Evolutionary conservation across 352 stramenopile species (phyloP), one percentile per base, ranked within the genome.

Genomic region (Pythium apleroticum): DNA sequence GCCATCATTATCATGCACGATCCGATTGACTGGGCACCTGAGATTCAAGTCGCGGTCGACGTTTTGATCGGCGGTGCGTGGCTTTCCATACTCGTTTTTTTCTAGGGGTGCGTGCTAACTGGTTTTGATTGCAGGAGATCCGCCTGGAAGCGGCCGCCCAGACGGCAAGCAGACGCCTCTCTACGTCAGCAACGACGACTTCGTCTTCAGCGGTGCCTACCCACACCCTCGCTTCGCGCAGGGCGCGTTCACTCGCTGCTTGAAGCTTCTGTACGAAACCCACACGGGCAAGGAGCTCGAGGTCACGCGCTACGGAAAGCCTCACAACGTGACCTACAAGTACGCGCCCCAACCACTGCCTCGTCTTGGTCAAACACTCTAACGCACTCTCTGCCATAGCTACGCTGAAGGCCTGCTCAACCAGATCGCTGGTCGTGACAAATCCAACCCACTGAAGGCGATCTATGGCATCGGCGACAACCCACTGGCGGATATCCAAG

Each of bases 401-500:
- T 94, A 81, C 55, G 86, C 84, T 0, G 73, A 95, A 58, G 58
- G 68, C n/a, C 76, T 92, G 20, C 66, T 93, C 15, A 86, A 91
- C 62, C 66, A 74, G 45, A 83, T 88, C 41, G 73, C 81, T 3
- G 73, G 68, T 9, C 68, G 74, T 24, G 57, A 69, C 27, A 54
- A 69, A 37, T 75, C 77, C 9, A 73, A 68, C 53, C 54, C 43
- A n/a, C 57, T 96, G 19, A 76, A 75, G 28, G 69, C 69, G 52
- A 91, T 96, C 57, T 97, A 96, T 61, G 90, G 89, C 45, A 95
- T 97, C 41, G 89, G 89, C 9, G 89, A 97, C 75, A 97, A 97
- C 64, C 89, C 89, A 20, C 66, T 87, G 31, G 78, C 87, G 2
- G 89, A 97, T 62, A 93, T 97, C 57, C 86, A 91, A 50, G 89